These are phyloP conservation scores for Hordeum pubiflorum DNA, from an alignment of 202 grass and related monocot genomes.

Conservation along the genomic window DNA sequence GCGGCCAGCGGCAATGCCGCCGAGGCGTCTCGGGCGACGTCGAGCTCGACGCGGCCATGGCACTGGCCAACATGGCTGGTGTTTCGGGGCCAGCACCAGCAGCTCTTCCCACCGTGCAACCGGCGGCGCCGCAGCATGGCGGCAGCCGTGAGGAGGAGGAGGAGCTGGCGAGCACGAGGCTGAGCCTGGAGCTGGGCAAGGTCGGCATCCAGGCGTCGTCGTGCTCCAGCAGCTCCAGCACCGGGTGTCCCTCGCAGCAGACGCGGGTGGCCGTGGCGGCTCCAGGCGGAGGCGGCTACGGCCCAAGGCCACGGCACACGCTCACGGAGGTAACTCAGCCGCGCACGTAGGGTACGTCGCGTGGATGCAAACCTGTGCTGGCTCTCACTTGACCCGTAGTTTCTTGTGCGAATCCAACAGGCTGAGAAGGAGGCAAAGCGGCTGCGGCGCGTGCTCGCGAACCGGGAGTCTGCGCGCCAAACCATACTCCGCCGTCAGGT, in stretches of 20 bases:
- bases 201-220: constrained; percentile 10
- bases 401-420: not conserved
- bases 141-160: not conserved
- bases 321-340: constrained; percentile 25
- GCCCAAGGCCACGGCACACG: constrained; percentile 17
- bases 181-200: constrained; percentile 35
- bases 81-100: not conserved
- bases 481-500: constrained; percentile 75
- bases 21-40: constrained; percentile 30
- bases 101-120: not conserved
- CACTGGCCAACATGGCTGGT: constrained; percentile 46
- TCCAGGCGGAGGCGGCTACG: not conserved
- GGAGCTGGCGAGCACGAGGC: constrained; percentile 34
- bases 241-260: not conserved
- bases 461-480: constrained; percentile 75
- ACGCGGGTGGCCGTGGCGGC: not conserved
- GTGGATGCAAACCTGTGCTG: not conserved
- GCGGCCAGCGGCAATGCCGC: constrained; percentile 18
- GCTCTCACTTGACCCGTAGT: not conserved
- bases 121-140: not conserved
- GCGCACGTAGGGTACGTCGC: not conserved
- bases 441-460: constrained; percentile 69
- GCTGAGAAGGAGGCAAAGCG: constrained; percentile 81
- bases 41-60: constrained; percentile 50
- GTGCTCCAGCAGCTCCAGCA: constrained; percentile 29